Evolutionary conservation across 2,329 filamentous ascomycete genomes (phyloP).

Genomic region (Myriosclerotinia scirpicola): DNA sequence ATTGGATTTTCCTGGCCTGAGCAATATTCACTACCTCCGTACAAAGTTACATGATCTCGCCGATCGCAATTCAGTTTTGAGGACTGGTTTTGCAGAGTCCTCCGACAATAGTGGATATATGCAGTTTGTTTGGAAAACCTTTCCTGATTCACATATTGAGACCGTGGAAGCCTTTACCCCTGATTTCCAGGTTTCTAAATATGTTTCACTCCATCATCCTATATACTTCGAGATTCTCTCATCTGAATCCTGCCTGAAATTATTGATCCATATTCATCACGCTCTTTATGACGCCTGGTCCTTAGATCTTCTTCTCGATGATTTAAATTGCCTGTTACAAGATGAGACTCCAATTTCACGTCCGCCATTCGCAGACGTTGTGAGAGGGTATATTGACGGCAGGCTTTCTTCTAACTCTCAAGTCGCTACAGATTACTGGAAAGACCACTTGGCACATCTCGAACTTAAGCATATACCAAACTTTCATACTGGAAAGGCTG

Average conservation of each 20-base stretch:
- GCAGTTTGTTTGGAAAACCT: constrained; percentile 62
- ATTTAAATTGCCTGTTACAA: constrained; percentile 55
- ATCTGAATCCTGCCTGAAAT: constrained; percentile 31
- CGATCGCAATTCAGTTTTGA: constrained; percentile 62
- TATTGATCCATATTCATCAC: constrained; percentile 65
- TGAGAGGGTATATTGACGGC: constrained; percentile 48
- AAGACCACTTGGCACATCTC: constrained; percentile 59
- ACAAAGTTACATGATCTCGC: constrained; percentile 53
- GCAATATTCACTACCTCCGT: constrained; percentile 44
- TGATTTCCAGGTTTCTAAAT: constrained; percentile 42
- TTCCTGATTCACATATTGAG: constrained; percentile 45
- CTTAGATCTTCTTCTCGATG: constrained; percentile 68
- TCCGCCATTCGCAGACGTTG: constrained; percentile 62
- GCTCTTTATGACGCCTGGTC: constrained; percentile 94
- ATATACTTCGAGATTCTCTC: constrained; percentile 58
- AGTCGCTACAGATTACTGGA: constrained; percentile 65
- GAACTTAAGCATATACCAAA: constrained; percentile 58
- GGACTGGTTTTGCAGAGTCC: constrained; percentile 69
- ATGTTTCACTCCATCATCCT: constrained; percentile 50
- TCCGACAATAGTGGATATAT: constrained; percentile 50
- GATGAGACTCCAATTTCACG: constrained; percentile 39
- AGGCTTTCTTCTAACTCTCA: constrained; percentile 41
- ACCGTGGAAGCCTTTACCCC: constrained; percentile 45
- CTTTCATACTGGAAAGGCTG: constrained; percentile 47
- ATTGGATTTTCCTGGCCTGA: constrained; percentile 48